A percentile compares a stretch with the other conserved stretches of the same genome.
Conservation (phyloP, 805 yeast genomes). For the Ogataea nakhonphanomensis region DNA sequence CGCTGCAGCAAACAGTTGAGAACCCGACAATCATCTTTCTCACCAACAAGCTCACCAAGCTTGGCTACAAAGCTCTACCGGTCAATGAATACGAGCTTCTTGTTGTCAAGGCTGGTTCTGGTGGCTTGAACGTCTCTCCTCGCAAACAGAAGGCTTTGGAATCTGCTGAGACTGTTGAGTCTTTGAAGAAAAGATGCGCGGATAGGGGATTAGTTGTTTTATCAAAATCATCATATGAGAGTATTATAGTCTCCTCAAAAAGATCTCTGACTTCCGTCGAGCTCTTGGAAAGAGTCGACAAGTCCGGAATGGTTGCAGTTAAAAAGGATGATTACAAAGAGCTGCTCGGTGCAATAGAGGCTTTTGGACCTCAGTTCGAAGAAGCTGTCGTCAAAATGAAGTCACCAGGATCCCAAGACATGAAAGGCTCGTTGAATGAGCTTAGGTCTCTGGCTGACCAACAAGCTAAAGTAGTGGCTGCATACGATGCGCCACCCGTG, state of each 20-base stretch:
- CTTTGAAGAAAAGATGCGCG: conserved; percentile 24
- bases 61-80: conserved; percentile 28
- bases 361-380: conserved; percentile 21
- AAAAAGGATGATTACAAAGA: conserved; percentile 20
- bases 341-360: conserved; percentile 16
- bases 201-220: conserved; percentile 27
- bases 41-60: conserved; percentile 15
- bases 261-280: conserved; percentile 27
- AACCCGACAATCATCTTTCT: conserved; percentile 30
- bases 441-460: conserved; percentile 20
- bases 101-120: conserved; percentile 9
- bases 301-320: conserved; percentile 23
- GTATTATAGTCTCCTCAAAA: conserved; percentile 27
- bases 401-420: conserved; percentile 21
- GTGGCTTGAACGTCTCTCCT: conserved; percentile 14
- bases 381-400: conserved; percentile 10
- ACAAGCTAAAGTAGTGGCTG: conserved; percentile 14
- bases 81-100: conserved; percentile 21
- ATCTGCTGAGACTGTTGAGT: conserved; percentile 22
- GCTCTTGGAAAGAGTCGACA: conserved; percentile 25
- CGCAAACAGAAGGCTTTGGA: conserved; percentile 13
- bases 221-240: conserved; percentile 26
- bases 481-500: conserved; percentile 25
- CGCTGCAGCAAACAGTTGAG: conserved; percentile 16
- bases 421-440: conserved; percentile 28